Evolutionary conservation across 2,329 filamentous ascomycete genomes (phyloP).

Genomic region (Bertia moriformis): DNA sequence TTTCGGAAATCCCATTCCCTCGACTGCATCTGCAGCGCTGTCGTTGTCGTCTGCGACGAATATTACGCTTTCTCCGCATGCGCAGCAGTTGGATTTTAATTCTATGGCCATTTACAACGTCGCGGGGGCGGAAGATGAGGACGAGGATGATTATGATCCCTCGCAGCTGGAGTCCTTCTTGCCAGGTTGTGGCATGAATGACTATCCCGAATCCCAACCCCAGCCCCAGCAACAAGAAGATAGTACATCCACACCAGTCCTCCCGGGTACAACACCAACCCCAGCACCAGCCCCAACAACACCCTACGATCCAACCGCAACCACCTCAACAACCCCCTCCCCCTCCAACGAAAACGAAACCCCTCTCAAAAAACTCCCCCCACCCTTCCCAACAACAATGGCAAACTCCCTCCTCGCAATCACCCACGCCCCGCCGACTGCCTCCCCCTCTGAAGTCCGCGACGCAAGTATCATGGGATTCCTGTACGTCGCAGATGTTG

Average conservation of each 20-base stretch:
- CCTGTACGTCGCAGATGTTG: constrained; percentile 57
- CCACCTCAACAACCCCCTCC: background rate
- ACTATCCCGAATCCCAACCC: background rate
- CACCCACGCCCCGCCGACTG: constrained; percentile 39
- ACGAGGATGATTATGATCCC: constrained; percentile 5
- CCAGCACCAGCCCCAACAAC: no score
- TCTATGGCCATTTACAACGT: constrained; percentile 39
- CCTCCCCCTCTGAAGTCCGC: constrained; percentile 40
- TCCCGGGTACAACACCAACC: background rate
- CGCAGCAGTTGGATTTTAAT: constrained; percentile 45
- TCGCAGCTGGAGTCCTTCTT: background rate
- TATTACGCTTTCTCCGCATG: constrained; percentile 45
- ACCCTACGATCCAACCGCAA: no score
- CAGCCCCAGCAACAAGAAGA: background rate
- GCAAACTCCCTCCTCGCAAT: constrained; percentile 44
- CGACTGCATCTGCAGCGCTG: background rate
- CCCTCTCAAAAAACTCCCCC: constrained; percentile 15
- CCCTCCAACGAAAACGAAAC: background rate
- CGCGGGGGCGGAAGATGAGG: constrained; percentile 24
- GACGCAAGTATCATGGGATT: constrained; percentile 60
- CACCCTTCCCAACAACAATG: constrained; percentile 34
- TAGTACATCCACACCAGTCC: background rate
- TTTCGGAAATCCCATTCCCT: constrained; percentile 45
- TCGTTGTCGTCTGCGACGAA: background rate
- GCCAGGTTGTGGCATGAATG: background rate